Conservation (phyloP, 371 early-diverging fungal genomes). For the Chytridiales sp. region DNA sequence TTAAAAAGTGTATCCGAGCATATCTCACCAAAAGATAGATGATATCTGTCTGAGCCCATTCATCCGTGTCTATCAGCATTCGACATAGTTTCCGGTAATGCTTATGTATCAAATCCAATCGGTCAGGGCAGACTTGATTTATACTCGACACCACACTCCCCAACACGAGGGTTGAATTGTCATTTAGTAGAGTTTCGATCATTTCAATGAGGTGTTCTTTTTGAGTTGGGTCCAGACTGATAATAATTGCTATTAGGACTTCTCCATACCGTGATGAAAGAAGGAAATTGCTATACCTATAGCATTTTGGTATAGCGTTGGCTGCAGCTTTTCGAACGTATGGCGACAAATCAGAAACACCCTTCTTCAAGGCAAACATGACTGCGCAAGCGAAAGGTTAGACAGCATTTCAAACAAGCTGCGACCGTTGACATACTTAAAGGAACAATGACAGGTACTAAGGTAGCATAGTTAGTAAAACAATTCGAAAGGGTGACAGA, state of each 20-base stretch:
- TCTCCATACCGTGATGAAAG: not conserved
- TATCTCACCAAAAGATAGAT: slow-evolving; percentile 77
- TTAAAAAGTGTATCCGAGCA: slow-evolving; percentile 37
- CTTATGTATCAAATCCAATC: slow-evolving; percentile 81
- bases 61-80: slow-evolving; percentile 84
- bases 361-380: slow-evolving; percentile 83
- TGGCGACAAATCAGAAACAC: slow-evolving; percentile 81
- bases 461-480: slow-evolving; percentile 1
- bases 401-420: not conserved
- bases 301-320: slow-evolving; percentile 84
- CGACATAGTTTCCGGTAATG: slow-evolving; percentile 86
- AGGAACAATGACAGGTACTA: slow-evolving; percentile 83
- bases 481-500: not conserved
- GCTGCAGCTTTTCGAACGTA: slow-evolving; percentile 94
- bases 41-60: slow-evolving; percentile 93
- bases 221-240: slow-evolving; percentile 78
- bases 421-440: slow-evolving; percentile 29
- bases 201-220: slow-evolving; percentile 75
- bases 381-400: slow-evolving; percentile 48
- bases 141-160: slow-evolving; percentile 87
- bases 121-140: slow-evolving; percentile 79
- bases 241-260: too few relatives aligned
- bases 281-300: slow-evolving; percentile 52
- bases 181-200: slow-evolving; percentile 73
- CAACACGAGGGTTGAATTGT: slow-evolving; percentile 82